phyloP scores from a whole-genome alignment of 371 early-diverging fungal genomes.

The Apophysomyces ossiformis region DNA sequence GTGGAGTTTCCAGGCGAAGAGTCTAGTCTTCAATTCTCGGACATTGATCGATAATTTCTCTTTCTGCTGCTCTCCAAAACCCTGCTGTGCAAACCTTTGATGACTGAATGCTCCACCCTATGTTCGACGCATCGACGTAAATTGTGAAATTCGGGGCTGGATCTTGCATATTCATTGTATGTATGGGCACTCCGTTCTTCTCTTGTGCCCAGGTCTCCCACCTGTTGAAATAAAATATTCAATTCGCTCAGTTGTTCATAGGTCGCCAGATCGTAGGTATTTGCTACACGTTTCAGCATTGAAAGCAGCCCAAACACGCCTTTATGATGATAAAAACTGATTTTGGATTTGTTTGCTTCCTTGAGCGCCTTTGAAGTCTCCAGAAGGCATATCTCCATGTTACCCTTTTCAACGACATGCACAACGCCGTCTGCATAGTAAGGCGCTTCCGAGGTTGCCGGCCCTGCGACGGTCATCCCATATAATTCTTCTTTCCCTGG shows the following conservation, averaged over 20 bases:
- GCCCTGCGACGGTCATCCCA: constrained; percentile 12
- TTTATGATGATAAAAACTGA: constrained; percentile 20
- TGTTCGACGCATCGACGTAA: neutral
- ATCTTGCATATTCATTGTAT: too few relatives aligned
- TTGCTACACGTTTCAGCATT: constrained; percentile 25
- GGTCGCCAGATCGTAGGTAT: constrained; percentile 15
- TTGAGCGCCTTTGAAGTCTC: constrained; percentile 12
- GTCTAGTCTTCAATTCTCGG: neutral
- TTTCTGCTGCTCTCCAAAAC: neutral
- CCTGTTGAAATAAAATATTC: constrained; percentile 16
- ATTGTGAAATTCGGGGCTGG: neutral
- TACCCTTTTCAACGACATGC: neutral
- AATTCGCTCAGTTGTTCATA: constrained; percentile 19
- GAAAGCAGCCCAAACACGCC: constrained; percentile 25
- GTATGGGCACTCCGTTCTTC: too few relatives aligned
- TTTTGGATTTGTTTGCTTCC: constrained; percentile 4
- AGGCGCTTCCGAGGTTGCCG: constrained; percentile 14
- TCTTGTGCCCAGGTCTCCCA: neutral
- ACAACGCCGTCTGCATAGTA: constrained; percentile 14
- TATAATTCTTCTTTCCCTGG: constrained; percentile 16
- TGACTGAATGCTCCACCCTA: neutral
- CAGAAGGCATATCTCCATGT: constrained; percentile 8
- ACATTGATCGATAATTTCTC: neutral
- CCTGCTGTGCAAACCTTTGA: neutral
- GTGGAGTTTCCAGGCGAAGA: neutral